A percentile compares a stretch with the other conserved stretches of the same genome.
phyloP scores from a whole-genome alignment of 805 yeast species.

The Saturnispora besseyi region DNA sequence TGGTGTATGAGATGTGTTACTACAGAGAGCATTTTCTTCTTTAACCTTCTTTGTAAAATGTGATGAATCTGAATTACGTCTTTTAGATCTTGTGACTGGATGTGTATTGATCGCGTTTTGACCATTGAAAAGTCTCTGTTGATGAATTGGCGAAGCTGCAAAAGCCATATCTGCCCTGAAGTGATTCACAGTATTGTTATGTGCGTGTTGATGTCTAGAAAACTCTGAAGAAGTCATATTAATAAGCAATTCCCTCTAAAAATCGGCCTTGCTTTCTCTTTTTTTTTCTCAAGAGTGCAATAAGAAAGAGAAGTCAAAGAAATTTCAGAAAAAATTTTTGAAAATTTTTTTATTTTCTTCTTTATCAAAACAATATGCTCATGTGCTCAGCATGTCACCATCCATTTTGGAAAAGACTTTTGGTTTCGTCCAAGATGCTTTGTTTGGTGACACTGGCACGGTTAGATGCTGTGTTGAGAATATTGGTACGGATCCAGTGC shows the following conservation, averaged over 20 bases:
- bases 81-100: conserved; percentile 24
- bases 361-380: neutral
- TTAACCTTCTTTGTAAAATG: conserved; percentile 26
- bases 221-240: conserved; percentile 3
- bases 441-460: conserved; percentile 10
- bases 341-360: conserved; percentile 1
- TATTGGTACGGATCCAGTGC: conserved; percentile 18
- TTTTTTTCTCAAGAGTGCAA: neutral
- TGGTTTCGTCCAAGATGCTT: neutral
- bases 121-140: conserved; percentile 12
- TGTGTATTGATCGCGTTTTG: conserved; percentile 7
- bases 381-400: conserved; percentile 8
- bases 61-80: conserved; percentile 30
- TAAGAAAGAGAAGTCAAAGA: neutral
- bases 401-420: conserved; percentile 3
- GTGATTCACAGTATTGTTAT: neutral
- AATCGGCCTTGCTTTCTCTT: neutral
- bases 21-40: conserved; percentile 15
- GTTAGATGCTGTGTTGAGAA: conserved; percentile 19
- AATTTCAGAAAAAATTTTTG: neutral
- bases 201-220: neutral
- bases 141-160: conserved; percentile 11
- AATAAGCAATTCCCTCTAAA: neutral
- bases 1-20: conserved; percentile 12
- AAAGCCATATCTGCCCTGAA: neutral